phyloP scores from a whole-genome alignment of 345 rosid species.

The Arabidopsis arenosa region DNA sequence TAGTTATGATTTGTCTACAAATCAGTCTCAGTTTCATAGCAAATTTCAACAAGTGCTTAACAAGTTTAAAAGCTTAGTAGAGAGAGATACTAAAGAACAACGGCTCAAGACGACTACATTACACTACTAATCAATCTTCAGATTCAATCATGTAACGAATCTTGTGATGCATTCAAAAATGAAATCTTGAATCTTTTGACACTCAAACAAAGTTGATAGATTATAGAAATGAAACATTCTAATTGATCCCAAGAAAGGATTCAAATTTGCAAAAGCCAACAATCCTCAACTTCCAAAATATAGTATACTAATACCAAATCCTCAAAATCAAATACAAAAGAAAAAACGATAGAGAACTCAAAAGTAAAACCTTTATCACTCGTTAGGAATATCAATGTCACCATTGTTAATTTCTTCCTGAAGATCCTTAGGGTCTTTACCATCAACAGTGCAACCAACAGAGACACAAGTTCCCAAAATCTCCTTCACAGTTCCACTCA shows the following conservation, averaged over 20 bases:
- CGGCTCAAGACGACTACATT: neutral
- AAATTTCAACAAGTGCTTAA: neutral
- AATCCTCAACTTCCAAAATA: conserved; percentile 9
- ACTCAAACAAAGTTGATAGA: neutral
- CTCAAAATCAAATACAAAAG: conserved; percentile 12
- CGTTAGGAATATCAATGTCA: conserved; percentile 57
- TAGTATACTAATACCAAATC: conserved; percentile 30
- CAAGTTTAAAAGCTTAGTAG: neutral
- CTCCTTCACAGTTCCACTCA: conserved; percentile 63
- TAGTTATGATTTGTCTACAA: neutral
- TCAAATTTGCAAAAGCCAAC: conserved; percentile 31
- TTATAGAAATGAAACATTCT: conserved; percentile 12
- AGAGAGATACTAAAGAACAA: neutral
- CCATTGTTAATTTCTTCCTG: conserved; percentile 60
- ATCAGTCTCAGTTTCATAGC: conserved; percentile 1
- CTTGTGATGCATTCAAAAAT: neutral
- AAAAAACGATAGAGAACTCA: neutral
- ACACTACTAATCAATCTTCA: neutral
- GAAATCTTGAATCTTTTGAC: neutral
- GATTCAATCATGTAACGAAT: neutral
- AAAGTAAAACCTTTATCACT: conserved; percentile 36
- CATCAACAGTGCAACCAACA: conserved; percentile 68
- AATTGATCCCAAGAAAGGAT: conserved; percentile 9
- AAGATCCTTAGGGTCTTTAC: conserved; percentile 61
- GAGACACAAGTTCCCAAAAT: conserved; percentile 69